Base-by-base conservation (phyloP, 331 rosid genomes). In the Cucumis variabilis region DNA sequence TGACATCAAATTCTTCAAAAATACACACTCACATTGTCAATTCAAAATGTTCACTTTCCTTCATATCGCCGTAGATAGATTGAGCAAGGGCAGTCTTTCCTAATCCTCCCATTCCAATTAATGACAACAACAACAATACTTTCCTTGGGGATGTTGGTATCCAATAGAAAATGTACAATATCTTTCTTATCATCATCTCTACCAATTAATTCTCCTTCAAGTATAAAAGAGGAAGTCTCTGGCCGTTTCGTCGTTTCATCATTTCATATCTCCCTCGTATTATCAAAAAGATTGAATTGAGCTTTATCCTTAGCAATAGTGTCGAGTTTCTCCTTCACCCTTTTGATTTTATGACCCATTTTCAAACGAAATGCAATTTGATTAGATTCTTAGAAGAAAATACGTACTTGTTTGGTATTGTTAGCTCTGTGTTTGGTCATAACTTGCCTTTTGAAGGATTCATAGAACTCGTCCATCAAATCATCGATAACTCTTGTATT, bases 391-490 rank as follows among this genome's bases (percentile, higher is more conserved):
- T 7, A 55, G 63, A 55, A 55, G 19, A 55, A 14, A 13, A 13
- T 5, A 55, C 8, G 7, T 55, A 55, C 20, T 16, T 55, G 7
- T 55, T 55, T 55, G 7, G 15, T 55, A 1, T 1, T 16, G 10
- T 8, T 7, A 3, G 20, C 0, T 55, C 50, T 65, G 7, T 53
- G 14, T 53, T 19, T 27, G 2, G 13, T 11, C 67, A 62, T 20
- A 76, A 80, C 63, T 82, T 12, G 80, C 33, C 37, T 30, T 84
- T 48, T 48, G 83, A 90, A 37, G 30, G 33, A 78, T 88, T 89
- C 87, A 23, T 82, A n/a, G 8, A 91, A 46, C 33, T 90, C 90
- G 53, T 89, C 91, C 0, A 91, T 53, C 7, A 93, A 30, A 86
- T 91, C 89, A 84, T 91, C 89, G 67, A 19, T 9, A 28, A 70